Percentiles rank a stretch among this genome's conserved stretches.
Evolutionary conservation across 345 rosid species (phyloP).

Genomic region (Citrus cavaleriei): DNA sequence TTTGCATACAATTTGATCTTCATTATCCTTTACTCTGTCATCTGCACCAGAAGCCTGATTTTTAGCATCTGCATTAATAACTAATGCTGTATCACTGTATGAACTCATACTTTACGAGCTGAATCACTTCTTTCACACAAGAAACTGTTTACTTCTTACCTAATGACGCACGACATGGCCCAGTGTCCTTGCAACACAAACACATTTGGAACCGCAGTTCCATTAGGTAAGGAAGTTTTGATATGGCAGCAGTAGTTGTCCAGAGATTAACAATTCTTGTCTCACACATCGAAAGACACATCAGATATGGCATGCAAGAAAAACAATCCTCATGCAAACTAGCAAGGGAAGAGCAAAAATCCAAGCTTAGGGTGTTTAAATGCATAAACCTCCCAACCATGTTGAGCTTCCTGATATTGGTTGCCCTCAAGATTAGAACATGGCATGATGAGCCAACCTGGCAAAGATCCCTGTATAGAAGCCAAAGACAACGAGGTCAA

Average conservation of each 20-base stretch:
- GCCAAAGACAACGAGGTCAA: not conserved
- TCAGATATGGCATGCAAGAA: slow-evolving; percentile 52
- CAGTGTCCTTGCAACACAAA: slow-evolving; percentile 44
- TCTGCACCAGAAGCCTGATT: slow-evolving; percentile 3
- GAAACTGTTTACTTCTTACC: slow-evolving; percentile 13
- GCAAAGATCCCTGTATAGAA: slow-evolving; percentile 34
- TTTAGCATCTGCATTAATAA: slow-evolving; percentile 11
- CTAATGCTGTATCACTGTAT: slow-evolving; percentile 3
- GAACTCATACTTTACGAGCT: slow-evolving; percentile 7
- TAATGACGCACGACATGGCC: slow-evolving; percentile 36
- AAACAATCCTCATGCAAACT: slow-evolving; percentile 51
- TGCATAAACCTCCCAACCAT: slow-evolving; percentile 41
- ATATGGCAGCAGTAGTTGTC: slow-evolving; percentile 41
- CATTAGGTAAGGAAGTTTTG: slow-evolving; percentile 40
- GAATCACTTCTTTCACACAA: slow-evolving; percentile 11
- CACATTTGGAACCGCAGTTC: slow-evolving; percentile 54
- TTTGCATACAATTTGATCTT: not conserved
- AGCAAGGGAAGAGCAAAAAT: slow-evolving; percentile 45
- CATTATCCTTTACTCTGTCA: slow-evolving; percentile 3
- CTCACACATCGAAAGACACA: slow-evolving; percentile 51
- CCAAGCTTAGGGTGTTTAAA: slow-evolving; percentile 42
- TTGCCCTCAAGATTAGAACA: slow-evolving; percentile 31
- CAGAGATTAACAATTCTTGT: slow-evolving; percentile 53
- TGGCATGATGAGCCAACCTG: slow-evolving; percentile 35
- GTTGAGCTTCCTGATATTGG: slow-evolving; percentile 30